Evolutionary conservation across 1,284 basidiomycete genomes (phyloP).

Genomic region (Singerocomus inundabilis): DNA sequence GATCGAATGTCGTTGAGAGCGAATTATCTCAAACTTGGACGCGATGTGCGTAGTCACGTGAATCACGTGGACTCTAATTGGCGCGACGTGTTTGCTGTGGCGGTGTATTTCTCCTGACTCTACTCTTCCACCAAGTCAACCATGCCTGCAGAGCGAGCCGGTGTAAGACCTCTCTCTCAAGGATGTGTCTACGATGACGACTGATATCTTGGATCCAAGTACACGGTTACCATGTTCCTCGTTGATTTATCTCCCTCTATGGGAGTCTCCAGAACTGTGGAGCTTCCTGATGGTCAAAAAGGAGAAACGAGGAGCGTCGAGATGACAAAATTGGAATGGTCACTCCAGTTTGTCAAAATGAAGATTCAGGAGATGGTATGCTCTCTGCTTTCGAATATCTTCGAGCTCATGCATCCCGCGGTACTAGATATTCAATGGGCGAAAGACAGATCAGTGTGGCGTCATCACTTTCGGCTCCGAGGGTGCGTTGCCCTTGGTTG

Average conservation of each 20-base stretch:
- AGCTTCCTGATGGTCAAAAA: constrained; percentile 53
- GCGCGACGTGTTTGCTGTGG: constrained; percentile 30
- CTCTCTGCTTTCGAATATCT: not conserved
- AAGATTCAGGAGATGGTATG: constrained; percentile 86
- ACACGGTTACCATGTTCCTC: constrained; percentile 82
- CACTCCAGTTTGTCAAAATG: constrained; percentile 81
- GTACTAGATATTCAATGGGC: constrained; percentile 78
- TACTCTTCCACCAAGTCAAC: constrained; percentile 4
- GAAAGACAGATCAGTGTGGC: constrained; percentile 91
- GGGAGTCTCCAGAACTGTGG: constrained; percentile 59
- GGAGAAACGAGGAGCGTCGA: constrained; percentile 52
- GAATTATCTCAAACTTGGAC: not conserved
- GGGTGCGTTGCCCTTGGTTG: constrained; percentile 46
- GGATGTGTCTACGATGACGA: not conserved
- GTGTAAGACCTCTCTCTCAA: constrained; percentile 45
- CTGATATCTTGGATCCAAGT: constrained; percentile 41
- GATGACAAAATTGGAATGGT: constrained; percentile 78
- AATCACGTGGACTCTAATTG: constrained; percentile 27
- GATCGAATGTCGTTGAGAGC: not conserved
- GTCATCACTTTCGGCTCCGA: constrained; percentile 83
- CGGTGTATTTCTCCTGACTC: constrained; percentile 14
- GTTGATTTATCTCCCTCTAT: constrained; percentile 87
- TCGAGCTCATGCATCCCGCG: not conserved
- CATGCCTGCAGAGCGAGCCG: constrained; percentile 76
- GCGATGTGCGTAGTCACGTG: constrained; percentile 8